Conservation (phyloP, 139 green algal species). For the Micromonas commoda region DNA sequence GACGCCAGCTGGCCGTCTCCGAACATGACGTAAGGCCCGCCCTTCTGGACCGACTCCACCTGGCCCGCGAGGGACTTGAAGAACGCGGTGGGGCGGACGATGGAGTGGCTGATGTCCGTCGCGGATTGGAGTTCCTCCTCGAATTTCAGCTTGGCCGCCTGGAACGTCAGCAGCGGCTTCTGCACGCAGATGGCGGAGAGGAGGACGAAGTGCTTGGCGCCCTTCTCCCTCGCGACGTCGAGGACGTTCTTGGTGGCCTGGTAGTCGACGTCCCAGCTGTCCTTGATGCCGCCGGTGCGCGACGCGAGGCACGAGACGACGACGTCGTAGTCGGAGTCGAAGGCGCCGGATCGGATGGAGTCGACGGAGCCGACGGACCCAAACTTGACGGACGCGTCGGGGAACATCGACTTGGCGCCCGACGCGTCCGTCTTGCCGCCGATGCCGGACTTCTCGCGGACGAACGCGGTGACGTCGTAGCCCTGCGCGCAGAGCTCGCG, state of each 20-base stretch:
- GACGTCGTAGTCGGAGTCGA: conserved; percentile 77
- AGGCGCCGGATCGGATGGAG: conserved; percentile 53
- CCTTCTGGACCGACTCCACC: conserved; percentile 83
- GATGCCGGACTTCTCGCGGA: conserved; percentile 80
- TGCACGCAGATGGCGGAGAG: conserved; percentile 98
- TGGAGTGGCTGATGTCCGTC: conserved; percentile 83
- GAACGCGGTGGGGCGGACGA: conserved; percentile 96
- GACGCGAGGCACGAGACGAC: conserved; percentile 93
- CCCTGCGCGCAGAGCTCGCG: conserved; percentile 22
- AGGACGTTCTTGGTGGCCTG: conserved; percentile 87
- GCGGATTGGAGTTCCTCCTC: conserved; percentile 70
- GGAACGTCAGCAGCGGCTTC: conserved; percentile 96
- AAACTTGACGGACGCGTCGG: conserved; percentile 79
- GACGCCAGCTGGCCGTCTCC: conserved; percentile 87
- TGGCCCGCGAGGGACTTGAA: conserved; percentile 95
- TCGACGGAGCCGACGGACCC: conserved; percentile 66
- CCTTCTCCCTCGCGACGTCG: conserved; percentile 51
- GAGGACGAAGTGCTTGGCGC: conserved; percentile 86
- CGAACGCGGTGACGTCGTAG: conserved; percentile 65
- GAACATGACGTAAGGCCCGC: conserved; percentile 98
- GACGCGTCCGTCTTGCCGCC: conserved; percentile 75
- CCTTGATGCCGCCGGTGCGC: conserved; percentile 76
- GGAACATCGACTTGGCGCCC: conserved; percentile 65
- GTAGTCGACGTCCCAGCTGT: conserved; percentile 97
- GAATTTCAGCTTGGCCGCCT: conserved; percentile 94